Base-by-base conservation (phyloP, 176 grass and related monocot species). In the Raddia distichophylla region DNA sequence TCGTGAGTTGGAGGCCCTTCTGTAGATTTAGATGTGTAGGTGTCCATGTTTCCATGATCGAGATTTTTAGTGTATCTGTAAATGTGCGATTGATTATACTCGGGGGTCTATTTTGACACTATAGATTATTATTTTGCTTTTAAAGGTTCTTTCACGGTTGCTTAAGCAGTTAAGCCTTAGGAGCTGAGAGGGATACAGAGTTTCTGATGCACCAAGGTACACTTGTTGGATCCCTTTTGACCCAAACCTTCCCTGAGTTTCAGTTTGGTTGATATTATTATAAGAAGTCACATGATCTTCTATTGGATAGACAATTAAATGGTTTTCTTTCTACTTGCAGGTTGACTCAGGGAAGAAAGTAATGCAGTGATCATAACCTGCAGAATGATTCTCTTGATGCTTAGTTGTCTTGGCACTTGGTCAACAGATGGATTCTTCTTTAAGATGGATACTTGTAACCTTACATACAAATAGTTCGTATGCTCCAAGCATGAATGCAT, bases 141-240 rank as follows among this genome's bases (percentile, higher is more conserved):
- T 73, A 22, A 66, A 90, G 78, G 67, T 78, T 43, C 43, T 83
- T 18, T 43, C 58, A 77, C n/a, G 50, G 82, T 60, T 71, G 14
- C 67, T 27, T 27, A 27, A 27, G 27, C 27, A 27, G 27, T 82
- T 40, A 40, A 40, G 37, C 37, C 37, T 40, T 58, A 65, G 58
- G 60, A 79, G 10, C 71, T 58, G 15, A 40, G 43, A 5, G 7
- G 32, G 56, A 11, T 55, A 66, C 67, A 27, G 27, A 60, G 45
- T 71, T 3, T 78, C 50, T 71, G 65, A 4, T 72, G 43, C 67
- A 82, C 78, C 60, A 66, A 27, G 27, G 27, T 27, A 27, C 27
- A 5, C 40, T 46, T 77, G 58, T 8, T 87, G 14, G 17, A 10
- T 83, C 18, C 19, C 57, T 9, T 11, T 43, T 83, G 8, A 64